These are phyloP conservation scores for Cytospora piceicola DNA, from an alignment of 2,329 filamentous ascomycete genomes.

Conservation along the genomic window DNA sequence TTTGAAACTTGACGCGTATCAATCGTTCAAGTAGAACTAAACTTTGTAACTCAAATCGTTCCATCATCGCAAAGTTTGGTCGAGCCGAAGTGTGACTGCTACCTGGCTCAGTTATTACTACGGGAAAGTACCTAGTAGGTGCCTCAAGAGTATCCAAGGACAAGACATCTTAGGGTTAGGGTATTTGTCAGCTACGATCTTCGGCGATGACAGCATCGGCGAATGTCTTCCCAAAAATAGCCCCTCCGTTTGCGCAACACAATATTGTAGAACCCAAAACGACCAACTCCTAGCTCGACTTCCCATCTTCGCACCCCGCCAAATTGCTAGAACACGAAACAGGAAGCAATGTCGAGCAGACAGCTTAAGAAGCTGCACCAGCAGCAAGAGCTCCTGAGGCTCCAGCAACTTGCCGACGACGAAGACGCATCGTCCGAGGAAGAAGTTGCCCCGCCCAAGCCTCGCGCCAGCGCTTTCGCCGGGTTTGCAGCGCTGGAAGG, in stretches of 20 bases:
- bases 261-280: too few species aligned
- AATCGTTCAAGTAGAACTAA: too few species aligned
- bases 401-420: conserved; percentile 30
- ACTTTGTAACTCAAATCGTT: too few species aligned
- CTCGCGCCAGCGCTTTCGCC: conserved; percentile 52
- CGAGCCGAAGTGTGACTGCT: too few species aligned
- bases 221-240: conserved; percentile 2
- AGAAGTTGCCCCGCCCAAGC: conserved; percentile 42
- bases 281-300: background rate
- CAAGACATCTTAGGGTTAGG: conserved; percentile 13
- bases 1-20: too few species aligned
- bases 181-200: background rate
- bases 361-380: conserved; percentile 58
- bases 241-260: background rate
- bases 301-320: background rate
- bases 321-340: background rate
- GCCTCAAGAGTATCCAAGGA: too few species aligned
- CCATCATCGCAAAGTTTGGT: too few species aligned
- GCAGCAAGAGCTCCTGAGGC: conserved; percentile 49
- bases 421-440: conserved; percentile 35
- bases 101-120: too few species aligned
- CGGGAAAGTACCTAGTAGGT: too few species aligned
- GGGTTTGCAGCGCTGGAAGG: conserved; percentile 55
- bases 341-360: conserved; percentile 52
- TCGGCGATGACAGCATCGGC: conserved; percentile 27